Percentiles rank a stretch among this genome's conserved stretches.
Conservation (phyloP, 2,329 filamentous ascomycete genomes). For the Lachnum nothofagi region DNA sequence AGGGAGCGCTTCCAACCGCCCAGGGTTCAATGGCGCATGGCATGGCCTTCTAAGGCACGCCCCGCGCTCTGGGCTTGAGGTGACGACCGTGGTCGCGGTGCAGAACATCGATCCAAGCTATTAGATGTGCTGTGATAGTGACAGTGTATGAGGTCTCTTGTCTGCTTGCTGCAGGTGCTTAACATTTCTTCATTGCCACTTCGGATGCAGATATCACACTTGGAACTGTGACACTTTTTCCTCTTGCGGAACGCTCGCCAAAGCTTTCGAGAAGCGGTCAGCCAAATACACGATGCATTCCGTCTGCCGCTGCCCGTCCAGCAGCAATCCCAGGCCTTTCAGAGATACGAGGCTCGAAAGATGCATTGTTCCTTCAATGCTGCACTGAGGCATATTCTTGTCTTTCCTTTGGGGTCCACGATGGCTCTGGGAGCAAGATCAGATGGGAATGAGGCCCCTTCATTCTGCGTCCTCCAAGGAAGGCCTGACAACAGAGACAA, state of each 20-base stretch:
- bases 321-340: too few relatives aligned
- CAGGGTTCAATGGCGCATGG: background rate
- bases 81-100: background rate
- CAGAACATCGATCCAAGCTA: background rate
- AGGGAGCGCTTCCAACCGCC: background rate
- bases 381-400: too few relatives aligned
- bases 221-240: background rate
- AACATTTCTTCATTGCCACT: too few relatives aligned
- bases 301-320: too few relatives aligned
- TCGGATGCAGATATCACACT: background rate
- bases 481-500: too few relatives aligned
- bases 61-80: background rate
- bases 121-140: background rate
- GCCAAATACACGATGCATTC: background rate
- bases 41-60: background rate
- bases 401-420: too few relatives aligned
- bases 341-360: too few relatives aligned
- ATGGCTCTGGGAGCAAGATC: too few relatives aligned
- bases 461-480: too few relatives aligned
- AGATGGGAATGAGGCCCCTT: too few relatives aligned
- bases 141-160: background rate
- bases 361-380: too few relatives aligned
- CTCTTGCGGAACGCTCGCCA: background rate
- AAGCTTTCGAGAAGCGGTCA: background rate
- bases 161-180: too few relatives aligned